A percentile compares a stretch with the other conserved stretches of the same genome.
Conservation (phyloP, 805 yeast genomes). For the Candida koratica region DNA sequence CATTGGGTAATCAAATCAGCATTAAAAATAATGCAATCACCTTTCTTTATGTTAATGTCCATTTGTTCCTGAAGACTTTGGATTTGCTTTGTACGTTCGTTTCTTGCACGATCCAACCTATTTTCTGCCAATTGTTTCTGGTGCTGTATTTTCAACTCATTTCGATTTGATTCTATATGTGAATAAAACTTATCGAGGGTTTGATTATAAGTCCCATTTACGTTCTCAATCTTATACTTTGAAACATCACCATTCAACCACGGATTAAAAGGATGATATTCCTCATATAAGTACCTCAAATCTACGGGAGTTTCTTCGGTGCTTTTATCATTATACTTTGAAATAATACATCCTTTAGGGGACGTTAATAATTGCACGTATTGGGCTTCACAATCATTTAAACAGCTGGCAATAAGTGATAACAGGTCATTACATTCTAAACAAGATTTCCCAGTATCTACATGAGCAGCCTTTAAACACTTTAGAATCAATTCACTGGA, state of each 20-base stretch:
- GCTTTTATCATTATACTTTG: constrained; percentile 49
- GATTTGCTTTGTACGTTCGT: constrained; percentile 68
- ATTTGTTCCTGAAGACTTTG: constrained; percentile 62
- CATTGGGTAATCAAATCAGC: constrained; percentile 73
- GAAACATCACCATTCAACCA: constrained; percentile 25
- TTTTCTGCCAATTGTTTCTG: constrained; percentile 74
- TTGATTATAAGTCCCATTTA: constrained; percentile 56
- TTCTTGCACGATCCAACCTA: constrained; percentile 68
- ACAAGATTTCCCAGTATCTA: constrained; percentile 44
- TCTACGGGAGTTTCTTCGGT: constrained; percentile 27
- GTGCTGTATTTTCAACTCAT: constrained; percentile 67
- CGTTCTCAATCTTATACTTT: constrained; percentile 28
- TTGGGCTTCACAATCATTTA: constrained; percentile 46
- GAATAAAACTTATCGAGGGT: constrained; percentile 84
- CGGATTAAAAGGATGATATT: constrained; percentile 68
- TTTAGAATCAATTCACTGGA: constrained; percentile 76
- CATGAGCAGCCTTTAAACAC: constrained; percentile 41
- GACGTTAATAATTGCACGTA: constrained; percentile 35
- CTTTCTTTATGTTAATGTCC: constrained; percentile 59
- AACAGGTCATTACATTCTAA: constrained; percentile 27
- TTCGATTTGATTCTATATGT: constrained; percentile 75
- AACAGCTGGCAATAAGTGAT: constrained; percentile 31
- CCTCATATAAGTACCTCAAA: constrained; percentile 53
- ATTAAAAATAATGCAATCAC: constrained; percentile 65
- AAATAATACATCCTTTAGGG: constrained; percentile 53